Conservation (phyloP, 2,329 filamentous ascomycete species). For the Claviceps sp. region DNA sequence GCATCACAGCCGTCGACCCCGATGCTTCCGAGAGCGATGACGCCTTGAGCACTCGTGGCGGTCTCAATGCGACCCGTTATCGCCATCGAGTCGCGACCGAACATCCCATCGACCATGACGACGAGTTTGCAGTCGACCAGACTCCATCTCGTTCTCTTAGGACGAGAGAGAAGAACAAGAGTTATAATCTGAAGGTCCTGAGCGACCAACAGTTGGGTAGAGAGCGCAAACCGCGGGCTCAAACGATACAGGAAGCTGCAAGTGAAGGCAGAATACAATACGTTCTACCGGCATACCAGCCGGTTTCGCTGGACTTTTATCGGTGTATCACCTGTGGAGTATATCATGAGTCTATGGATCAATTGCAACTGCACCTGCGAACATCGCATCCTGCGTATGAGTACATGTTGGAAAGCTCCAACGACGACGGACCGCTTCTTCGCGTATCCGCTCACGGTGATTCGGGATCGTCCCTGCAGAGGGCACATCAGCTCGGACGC, state of each 20-base stretch:
- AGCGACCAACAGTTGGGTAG: conserved; percentile 44
- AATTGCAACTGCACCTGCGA: conserved; percentile 36
- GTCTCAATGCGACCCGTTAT: conserved; percentile 8
- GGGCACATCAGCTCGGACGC: conserved; percentile 28
- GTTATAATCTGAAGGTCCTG: conserved; percentile 47
- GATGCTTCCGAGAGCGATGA: conserved; percentile 15
- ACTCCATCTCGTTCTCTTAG: conserved; percentile 40
- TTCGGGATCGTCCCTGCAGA: conserved; percentile 17
- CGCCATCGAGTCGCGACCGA: conserved; percentile 13
- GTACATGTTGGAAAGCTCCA: conserved; percentile 24
- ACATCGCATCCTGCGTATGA: conserved; percentile 31
- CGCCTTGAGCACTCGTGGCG: conserved; percentile 11
- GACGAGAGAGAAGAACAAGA: conserved; percentile 31
- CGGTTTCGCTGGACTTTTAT: conserved; percentile 33
- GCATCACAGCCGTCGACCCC: conserved; percentile 28
- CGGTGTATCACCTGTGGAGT: conserved; percentile 38
- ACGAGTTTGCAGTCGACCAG: conserved; percentile 30
- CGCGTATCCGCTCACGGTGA: conserved; percentile 22
- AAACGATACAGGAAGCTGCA: conserved; percentile 12
- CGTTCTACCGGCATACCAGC: conserved; percentile 28
- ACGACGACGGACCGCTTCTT: conserved; percentile 25
- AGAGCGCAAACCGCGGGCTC: conserved; percentile 28
- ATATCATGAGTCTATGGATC: conserved; percentile 31
- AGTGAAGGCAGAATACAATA: conserved; percentile 34
- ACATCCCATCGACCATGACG: conserved; percentile 27